phyloP scores from a whole-genome alignment of 768 basidiomycete genomes.

The Hygrophoropsis aurantiaca region DNA sequence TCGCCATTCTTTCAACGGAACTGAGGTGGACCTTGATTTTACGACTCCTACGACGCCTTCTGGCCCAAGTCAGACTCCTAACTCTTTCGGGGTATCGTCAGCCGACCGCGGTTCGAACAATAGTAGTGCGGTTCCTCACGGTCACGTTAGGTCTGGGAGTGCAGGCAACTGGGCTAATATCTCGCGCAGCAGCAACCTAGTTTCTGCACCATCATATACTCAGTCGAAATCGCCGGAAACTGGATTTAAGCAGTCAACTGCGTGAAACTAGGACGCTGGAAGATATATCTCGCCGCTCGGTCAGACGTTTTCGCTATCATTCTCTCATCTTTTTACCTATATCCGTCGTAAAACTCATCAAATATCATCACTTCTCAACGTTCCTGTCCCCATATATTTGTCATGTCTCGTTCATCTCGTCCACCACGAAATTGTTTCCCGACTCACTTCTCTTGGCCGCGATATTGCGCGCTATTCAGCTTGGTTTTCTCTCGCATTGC shows the following conservation, averaged over 20 bases:
- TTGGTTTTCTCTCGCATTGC: conserved; percentile 4
- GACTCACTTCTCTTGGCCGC: neutral
- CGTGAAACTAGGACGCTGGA: conserved; percentile 5
- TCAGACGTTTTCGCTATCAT: conserved; percentile 41
- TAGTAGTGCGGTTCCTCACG: conserved; percentile 40
- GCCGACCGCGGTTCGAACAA: conserved; percentile 38
- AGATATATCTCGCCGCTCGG: conserved; percentile 34
- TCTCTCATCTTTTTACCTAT: conserved; percentile 9
- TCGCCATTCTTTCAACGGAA: conserved; percentile 76
- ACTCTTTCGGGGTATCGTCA: conserved; percentile 33
- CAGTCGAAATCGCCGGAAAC: conserved; percentile 57
- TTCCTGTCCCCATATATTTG: no score
- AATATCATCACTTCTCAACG: no score
- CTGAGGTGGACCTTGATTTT: conserved; percentile 62
- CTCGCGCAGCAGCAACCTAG: conserved; percentile 52
- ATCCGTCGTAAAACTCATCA: no score
- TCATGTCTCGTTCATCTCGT: no score
- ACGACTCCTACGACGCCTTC: conserved; percentile 54
- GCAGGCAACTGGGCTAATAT: conserved; percentile 78
- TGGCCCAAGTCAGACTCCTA: conserved; percentile 42
- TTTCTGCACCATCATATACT: conserved; percentile 49
- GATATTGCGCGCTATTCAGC: neutral
- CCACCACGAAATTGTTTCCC: no score
- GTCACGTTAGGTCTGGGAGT: conserved; percentile 75
- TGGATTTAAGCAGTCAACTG: conserved; percentile 28